A percentile compares a stretch with the other conserved stretches of the same genome.
These are phyloP conservation scores for Sporothrix euskadiensis DNA, from an alignment of 2,329 filamentous ascomycete species.

Conservation along the genomic window DNA sequence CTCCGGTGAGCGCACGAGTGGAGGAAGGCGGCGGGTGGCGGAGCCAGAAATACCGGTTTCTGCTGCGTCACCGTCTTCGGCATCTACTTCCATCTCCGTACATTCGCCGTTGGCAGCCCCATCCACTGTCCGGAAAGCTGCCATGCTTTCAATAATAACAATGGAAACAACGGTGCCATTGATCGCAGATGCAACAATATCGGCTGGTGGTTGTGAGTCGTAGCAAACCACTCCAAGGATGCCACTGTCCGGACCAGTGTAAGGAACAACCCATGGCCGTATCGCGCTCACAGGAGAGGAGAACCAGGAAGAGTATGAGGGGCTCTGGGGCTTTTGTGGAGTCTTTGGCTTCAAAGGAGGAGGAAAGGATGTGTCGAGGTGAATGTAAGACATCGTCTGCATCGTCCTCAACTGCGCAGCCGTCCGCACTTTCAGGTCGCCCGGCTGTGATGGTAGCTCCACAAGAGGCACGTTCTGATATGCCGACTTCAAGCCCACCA, in stretches of 20 bases:
- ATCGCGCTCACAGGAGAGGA: slow-evolving; percentile 56
- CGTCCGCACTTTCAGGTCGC: slow-evolving; percentile 58
- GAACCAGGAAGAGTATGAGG: slow-evolving; percentile 47
- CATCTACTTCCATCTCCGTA: background rate
- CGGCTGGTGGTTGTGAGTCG: slow-evolving; percentile 60
- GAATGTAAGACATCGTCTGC: slow-evolving; percentile 81
- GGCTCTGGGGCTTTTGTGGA: background rate
- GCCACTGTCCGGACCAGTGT: slow-evolving; percentile 51
- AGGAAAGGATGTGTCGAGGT: slow-evolving; percentile 42
- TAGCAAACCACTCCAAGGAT: slow-evolving; percentile 69
- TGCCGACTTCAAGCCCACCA: slow-evolving; percentile 53
- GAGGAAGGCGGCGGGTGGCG: slow-evolving; percentile 47
- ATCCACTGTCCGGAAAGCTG: slow-evolving; percentile 47
- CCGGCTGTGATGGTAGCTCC: slow-evolving; percentile 60
- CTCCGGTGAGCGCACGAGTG: slow-evolving; percentile 49
- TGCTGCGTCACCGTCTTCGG: background rate
- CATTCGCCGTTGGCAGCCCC: slow-evolving; percentile 28
- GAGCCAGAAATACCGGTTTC: background rate
- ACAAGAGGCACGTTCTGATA: slow-evolving; percentile 46
- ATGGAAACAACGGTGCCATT: slow-evolving; percentile 71
- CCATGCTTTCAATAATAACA: slow-evolving; percentile 58
- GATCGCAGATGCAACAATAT: slow-evolving; percentile 63
- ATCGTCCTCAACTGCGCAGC: slow-evolving; percentile 68
- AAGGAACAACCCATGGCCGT: slow-evolving; percentile 63
- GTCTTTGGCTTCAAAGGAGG: background rate